Conservation (phyloP, 345 rosid genomes). For the Eucalyptus erythrocorys region DNA sequence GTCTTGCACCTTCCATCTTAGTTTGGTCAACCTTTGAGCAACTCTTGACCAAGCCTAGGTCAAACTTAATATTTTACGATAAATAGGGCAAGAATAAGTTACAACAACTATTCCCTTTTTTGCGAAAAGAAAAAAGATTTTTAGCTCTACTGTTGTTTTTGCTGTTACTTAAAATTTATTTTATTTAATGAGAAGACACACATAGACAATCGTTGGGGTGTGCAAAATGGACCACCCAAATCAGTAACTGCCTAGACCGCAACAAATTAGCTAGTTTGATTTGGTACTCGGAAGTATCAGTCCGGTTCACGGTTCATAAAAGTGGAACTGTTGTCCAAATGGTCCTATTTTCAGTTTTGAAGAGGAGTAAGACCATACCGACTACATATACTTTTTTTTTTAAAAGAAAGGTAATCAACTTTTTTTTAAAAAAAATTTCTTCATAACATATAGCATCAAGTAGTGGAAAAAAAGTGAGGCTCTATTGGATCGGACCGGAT, state of each 20-base stretch:
- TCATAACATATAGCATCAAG: too few species aligned
- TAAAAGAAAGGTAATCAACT: too few species aligned
- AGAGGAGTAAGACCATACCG: accelerated
- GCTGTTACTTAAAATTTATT: neutral
- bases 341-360: too few species aligned
- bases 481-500: accelerated
- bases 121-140: too few species aligned
- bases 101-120: neutral
- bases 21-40: neutral
- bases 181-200: neutral
- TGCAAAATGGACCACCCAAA: accelerated
- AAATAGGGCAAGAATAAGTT: neutral
- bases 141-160: neutral
- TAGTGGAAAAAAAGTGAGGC: too few species aligned
- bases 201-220: too few species aligned
- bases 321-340: accelerated
- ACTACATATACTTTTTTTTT: too few species aligned
- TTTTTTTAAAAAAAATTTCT: too few species aligned
- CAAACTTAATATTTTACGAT: neutral
- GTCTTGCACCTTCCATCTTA: neutral
- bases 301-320: accelerated
- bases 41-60: neutral
- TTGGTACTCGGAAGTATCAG: accelerated
- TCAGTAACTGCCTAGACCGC: accelerated
- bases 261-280: accelerated